Conservation (phyloP, 1,284 basidiomycete genomes). For the Apiotrichum mycotoxinovorans region DNA sequence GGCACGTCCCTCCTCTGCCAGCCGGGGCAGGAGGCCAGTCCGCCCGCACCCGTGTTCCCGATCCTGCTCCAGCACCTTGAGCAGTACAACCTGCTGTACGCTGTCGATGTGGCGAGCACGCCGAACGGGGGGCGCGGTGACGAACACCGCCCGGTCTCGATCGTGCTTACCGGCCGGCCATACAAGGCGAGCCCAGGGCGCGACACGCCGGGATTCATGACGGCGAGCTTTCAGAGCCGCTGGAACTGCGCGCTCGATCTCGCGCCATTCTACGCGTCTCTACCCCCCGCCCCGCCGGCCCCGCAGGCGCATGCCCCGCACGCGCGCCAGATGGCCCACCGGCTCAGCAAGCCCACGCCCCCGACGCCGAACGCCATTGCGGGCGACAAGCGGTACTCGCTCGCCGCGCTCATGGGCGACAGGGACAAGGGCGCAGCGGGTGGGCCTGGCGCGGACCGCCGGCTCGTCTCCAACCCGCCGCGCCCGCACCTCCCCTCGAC, state of each 20-base stretch:
- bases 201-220: constrained; percentile 50
- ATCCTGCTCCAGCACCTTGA: constrained; percentile 63
- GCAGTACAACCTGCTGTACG: constrained; percentile 82
- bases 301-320: constrained; percentile 8
- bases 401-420: constrained; percentile 35
- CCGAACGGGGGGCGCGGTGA: constrained; percentile 48
- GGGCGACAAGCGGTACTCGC: constrained; percentile 48
- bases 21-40: constrained; percentile 35
- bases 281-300: constrained; percentile 21
- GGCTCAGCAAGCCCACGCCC: constrained; percentile 10
- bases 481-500: constrained; percentile 17
- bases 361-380: constrained; percentile 39
- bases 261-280: constrained; percentile 49
- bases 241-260: constrained; percentile 87
- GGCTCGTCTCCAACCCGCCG: constrained; percentile 12
- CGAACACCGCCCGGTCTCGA: constrained; percentile 69
- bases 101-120: constrained; percentile 56
- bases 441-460: neutral
- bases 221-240: constrained; percentile 67
- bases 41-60: constrained; percentile 56
- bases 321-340: constrained; percentile 6
- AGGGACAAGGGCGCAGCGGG: constrained; percentile 10
- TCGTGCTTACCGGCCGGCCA: constrained; percentile 70
- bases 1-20: constrained; percentile 52
- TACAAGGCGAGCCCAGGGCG: constrained; percentile 10